These are phyloP conservation scores for Drechslerella dactyloides DNA, from an alignment of 2,329 filamentous ascomycete species.

Conservation along the genomic window DNA sequence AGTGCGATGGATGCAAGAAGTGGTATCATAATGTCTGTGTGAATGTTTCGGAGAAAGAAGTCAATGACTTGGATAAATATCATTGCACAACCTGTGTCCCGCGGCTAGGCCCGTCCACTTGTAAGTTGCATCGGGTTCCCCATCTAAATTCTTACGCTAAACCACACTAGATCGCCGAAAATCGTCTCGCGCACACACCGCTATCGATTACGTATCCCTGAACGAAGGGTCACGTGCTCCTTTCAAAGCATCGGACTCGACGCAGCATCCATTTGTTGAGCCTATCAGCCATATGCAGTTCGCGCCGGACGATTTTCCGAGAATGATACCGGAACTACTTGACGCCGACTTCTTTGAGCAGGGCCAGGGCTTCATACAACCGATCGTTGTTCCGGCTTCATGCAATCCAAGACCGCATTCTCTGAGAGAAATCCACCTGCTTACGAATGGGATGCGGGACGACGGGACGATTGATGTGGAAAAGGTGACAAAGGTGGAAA, in stretches of 20 bases:
- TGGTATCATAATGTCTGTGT: slow-evolving; percentile 74
- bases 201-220: slow-evolving; percentile 72
- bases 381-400: slow-evolving; percentile 69
- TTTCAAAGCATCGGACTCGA: slow-evolving; percentile 69
- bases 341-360: slow-evolving; percentile 69
- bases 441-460: slow-evolving; percentile 43
- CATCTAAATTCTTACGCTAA: slow-evolving; percentile 59
- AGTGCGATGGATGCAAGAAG: slow-evolving; percentile 71
- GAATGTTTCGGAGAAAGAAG: slow-evolving; percentile 69
- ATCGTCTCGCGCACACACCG: slow-evolving; percentile 69
- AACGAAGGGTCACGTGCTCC: slow-evolving; percentile 65
- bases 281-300: slow-evolving; percentile 69
- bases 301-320: slow-evolving; percentile 68
- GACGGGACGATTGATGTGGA: slow-evolving; percentile 44
- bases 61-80: slow-evolving; percentile 72
- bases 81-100: slow-evolving; percentile 68
- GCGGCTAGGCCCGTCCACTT: slow-evolving; percentile 69
- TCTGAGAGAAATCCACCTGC: slow-evolving; percentile 26
- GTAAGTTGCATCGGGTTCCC: slow-evolving; percentile 55
- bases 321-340: slow-evolving; percentile 69
- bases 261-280: slow-evolving; percentile 72
- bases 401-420: slow-evolving; percentile 65
- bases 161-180: slow-evolving; percentile 61
- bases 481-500: slow-evolving; percentile 35
- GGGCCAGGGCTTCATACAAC: slow-evolving; percentile 69